These are phyloP conservation scores for Eucalyptus sideroxylon DNA, from an alignment of 345 rosid genomes.

Conservation along the genomic window DNA sequence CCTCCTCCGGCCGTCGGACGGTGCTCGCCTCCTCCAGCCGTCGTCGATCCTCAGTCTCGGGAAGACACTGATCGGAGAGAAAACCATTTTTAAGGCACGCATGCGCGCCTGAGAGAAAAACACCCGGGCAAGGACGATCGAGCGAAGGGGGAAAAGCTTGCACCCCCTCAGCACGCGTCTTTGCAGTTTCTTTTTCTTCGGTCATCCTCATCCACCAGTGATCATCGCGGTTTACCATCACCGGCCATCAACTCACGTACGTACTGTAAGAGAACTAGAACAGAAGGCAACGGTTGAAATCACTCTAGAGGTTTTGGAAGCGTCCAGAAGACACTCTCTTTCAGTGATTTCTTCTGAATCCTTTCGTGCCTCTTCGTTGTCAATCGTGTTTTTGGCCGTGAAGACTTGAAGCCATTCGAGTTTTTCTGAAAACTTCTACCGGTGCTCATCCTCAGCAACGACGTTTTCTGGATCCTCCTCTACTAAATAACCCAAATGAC, in stretches of 20 bases:
- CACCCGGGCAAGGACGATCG: no score
- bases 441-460: no score
- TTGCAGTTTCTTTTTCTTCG: not conserved
- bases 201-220: not conserved
- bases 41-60: not conserved
- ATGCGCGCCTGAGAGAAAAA: accelerated
- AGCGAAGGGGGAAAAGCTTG: no score
- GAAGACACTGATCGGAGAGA: not conserved
- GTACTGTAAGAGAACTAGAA: not conserved
- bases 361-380: not conserved
- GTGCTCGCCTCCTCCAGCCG: not conserved
- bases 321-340: not conserved
- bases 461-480: no score
- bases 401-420: not conserved
- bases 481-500: no score
- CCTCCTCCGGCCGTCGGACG: not conserved
- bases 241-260: not conserved
- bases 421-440: not conserved
- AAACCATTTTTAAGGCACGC: not conserved
- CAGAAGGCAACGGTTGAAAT: not conserved
- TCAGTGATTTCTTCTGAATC: not conserved
- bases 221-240: not conserved
- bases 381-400: no score
- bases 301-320: not conserved
- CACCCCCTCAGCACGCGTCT: not conserved